Evolutionary conservation across 805 yeast species (phyloP), one percentile per base, ranked within the genome.

Genomic region (Suhomyces pyralidae): DNA sequence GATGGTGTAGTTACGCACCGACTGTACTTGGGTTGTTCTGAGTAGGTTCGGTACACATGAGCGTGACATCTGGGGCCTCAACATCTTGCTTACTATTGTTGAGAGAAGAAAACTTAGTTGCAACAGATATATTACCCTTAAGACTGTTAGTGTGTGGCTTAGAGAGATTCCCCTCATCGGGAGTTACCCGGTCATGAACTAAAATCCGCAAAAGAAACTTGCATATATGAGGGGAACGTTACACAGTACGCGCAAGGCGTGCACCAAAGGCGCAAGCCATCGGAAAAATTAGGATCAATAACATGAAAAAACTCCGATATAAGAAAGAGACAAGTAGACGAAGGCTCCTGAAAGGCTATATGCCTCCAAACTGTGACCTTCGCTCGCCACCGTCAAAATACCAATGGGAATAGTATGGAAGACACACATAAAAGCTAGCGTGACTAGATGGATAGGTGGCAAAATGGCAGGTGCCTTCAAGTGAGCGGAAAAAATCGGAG

Each of bases 1-100:
- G 36, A 63, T 50, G 15, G 45, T 44, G 42, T 38, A 42, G 47
- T 25, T 40, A 24, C 28, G 28, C 17, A 17, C 45, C 26, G 45
- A 19, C n/a, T 40, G 32, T 25, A 22, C 34, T 40, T n/a, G 40
- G 14, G 51, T 28, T 17, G 50, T 30, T 14, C 19, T 38, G n/a
- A 38, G 24, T 19, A 38, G 14, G 14, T 17, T 38, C 42, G 7
- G 42, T 17, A 38, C 10, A 17, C 9, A 19, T 17, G 22, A 8
- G 9, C 17, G 42, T 5, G 42, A 38, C 8, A 38, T 19, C 24
- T 38, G 42, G 8, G 42, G 10, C 24, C 17, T 38, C n/a, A 38
- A 38, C 42, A 38, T 38, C 15, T 17, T 17, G 42, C 24, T 17
- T 17, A 38, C 42, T 38, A 38, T 32, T 32, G 42, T 38, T 38